These are phyloP conservation scores for Musa beccarii DNA, from an alignment of 176 grass and related monocot species.

Conservation along the genomic window DNA sequence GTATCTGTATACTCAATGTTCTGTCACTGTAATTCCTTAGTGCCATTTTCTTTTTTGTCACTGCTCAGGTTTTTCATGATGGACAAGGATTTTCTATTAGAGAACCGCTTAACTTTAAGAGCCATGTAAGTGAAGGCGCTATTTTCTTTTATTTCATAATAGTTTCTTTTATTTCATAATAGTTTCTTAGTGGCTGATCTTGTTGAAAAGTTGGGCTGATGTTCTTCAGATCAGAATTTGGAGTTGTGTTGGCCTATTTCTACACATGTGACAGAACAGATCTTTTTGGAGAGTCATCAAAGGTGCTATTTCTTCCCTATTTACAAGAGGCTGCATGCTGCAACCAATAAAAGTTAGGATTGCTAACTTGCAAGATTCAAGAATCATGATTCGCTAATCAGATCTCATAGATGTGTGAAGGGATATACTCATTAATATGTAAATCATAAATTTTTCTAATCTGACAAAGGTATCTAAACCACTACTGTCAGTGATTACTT, in stretches of 20 bases:
- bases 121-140: slow-evolving; percentile 50
- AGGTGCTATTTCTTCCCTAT: slow-evolving; percentile 35
- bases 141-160: not conserved
- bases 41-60: slow-evolving; percentile 10
- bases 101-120: slow-evolving; percentile 63
- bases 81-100: slow-evolving; percentile 73
- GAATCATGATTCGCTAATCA: not conserved
- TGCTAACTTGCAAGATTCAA: not conserved
- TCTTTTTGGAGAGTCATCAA: slow-evolving; percentile 63
- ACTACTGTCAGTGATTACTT: not conserved
- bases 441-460: not conserved
- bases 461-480: not conserved
- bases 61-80: slow-evolving; percentile 59
- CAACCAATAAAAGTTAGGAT: not conserved
- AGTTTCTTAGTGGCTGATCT: not conserved
- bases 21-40: not conserved
- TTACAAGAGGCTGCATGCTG: not conserved
- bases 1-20: not conserved
- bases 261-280: slow-evolving; percentile 88
- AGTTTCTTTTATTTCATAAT: not conserved
- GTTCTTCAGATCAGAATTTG: slow-evolving; percentile 57
- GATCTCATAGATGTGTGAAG: too few species aligned
- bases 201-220: not conserved
- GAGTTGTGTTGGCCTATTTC: slow-evolving; percentile 56
- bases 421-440: too few species aligned